Evolutionary conservation across 768 basidiomycete species (phyloP), one percentile per base, ranked within the genome.

Genomic region (Termitomyces sp.): DNA sequence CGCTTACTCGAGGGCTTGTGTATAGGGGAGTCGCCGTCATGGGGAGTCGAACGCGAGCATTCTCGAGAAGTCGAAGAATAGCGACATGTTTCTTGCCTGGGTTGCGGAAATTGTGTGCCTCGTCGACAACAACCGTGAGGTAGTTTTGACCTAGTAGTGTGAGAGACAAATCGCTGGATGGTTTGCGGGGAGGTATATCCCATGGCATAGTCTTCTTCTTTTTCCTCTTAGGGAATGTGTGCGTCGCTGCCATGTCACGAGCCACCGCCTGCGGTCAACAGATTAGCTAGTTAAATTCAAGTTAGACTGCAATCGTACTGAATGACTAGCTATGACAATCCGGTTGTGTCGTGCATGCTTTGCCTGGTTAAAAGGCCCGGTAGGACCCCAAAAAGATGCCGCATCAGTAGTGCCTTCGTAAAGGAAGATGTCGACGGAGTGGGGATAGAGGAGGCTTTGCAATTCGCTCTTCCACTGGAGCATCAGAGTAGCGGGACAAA

Each of bases 11-110:
- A 0, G 67, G 54, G 0, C 65, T 57, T 3, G 69, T 70, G 3
- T 65, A 59, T 14, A 71, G 58, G 1, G 69, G 68, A 0, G 70
- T 71, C 0, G 65, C 69, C 0, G 68, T 69, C 40, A 68, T 52
- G 2, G 57, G 36, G 0, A 70, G 16, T 2, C 60, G 32, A 0
- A 69, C 24, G 0, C 3, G 3, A 0, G 57, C 55, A 8, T 62
- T 60, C 33, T 65, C 49, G 0, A 62, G 40, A 8, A 69, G 36
- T 6, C 46, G 20, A 1, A 69, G 36, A 5, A 52, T 56, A 3
- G 67, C 57, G 0, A 41, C 52, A 13, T 68, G 65, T n/a, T 56
- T 59, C 0, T 32, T 26, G 1, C 64, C 65, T 0, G 56, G 2
- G 30, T 70, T 71, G 1, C 63, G 54, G 44, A 68, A 54, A 3